Base-by-base conservation (phyloP, 1,284 basidiomycete genomes). In the Cutaneotrichosporon dermatis region DNA sequence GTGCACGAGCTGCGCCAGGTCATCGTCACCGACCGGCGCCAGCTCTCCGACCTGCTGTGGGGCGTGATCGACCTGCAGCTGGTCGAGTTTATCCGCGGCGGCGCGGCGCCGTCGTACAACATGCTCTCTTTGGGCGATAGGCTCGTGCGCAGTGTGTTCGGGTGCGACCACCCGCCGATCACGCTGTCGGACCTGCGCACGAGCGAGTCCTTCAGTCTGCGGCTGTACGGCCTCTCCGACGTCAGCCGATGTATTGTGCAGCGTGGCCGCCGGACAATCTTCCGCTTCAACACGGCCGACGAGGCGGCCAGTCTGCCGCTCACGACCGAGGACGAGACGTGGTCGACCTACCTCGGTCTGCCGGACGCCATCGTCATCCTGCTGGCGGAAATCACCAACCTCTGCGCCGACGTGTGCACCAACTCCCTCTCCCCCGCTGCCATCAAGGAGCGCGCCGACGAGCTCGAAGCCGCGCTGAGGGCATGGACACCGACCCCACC, bases 291-390 rank as follows among this genome's bases (percentile, higher is more conserved):
- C n/a, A 36, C 42, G 1, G 60, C 59, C 25, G 45, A 58, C 42
- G 57, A 54, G 12, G 33, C 41, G 4, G 56, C 56, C 40, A 40
- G 50, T 45, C 35, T 51, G 25, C 51, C 51, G n/a, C 36, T 54
- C 34, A 56, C 44, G 35, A 42, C 9, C n/a, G 62, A 66, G 37
- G 69, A 67, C 13, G 68, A 66, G 44, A 55, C 64, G 6, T 70
- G 69, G 67, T 64, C 67, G 10, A 59, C 67, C 3, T 70, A 72
- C 43, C 69, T 72, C 8, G 69, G 70, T 16, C 55, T 72, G 3
- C 69, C 69, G 4, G 68, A 71, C 44, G 49, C 62, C 9, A 68
- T 72, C 39, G 61, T 69, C 45, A 63, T 69, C 15, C 60, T 72
- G 25, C 63, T 72, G 8, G 66, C 68, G 0, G 63, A 66, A 33